phyloP scores from a whole-genome alignment of 2,329 filamentous ascomycete genomes.

The Knufia fluminis region DNA sequence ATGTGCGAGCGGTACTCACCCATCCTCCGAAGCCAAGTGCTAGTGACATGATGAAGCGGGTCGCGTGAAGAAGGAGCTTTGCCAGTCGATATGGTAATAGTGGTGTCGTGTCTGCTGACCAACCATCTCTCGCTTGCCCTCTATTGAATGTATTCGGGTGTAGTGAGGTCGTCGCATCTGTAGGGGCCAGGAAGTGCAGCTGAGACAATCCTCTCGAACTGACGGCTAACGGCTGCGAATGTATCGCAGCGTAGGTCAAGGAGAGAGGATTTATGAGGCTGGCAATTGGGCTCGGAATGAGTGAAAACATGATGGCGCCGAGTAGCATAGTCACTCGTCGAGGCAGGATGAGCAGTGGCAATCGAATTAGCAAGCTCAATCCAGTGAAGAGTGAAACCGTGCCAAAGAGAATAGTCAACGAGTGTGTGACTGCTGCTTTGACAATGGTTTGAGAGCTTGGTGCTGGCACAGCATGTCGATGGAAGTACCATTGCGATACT shows the following conservation, averaged over 20 bases:
- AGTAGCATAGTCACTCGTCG: slow-evolving; percentile 60
- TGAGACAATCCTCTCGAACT: slow-evolving; percentile 73
- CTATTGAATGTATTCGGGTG: slow-evolving; percentile 35
- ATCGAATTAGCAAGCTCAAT: slow-evolving; percentile 66
- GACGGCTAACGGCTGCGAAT: slow-evolving; percentile 69
- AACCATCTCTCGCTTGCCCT: slow-evolving; percentile 20
- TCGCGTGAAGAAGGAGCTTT: slow-evolving; percentile 83
- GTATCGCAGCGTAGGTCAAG: slow-evolving; percentile 86
- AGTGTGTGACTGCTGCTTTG: slow-evolving; percentile 69
- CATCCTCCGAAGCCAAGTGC: slow-evolving; percentile 91
- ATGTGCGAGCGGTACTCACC: slow-evolving; percentile 79
- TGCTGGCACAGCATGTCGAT: slow-evolving; percentile 70
- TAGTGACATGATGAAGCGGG: slow-evolving; percentile 81
- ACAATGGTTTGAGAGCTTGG: slow-evolving; percentile 75
- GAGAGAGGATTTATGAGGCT: slow-evolving; percentile 84
- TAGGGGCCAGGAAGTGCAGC: slow-evolving; percentile 68
- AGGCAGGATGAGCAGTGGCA: slow-evolving; percentile 78
- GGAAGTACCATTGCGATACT: slow-evolving; percentile 98
- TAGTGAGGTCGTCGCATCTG: slow-evolving; percentile 61
- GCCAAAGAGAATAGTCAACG: slow-evolving; percentile 77
- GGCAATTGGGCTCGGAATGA: slow-evolving; percentile 76
- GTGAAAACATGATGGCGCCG: slow-evolving; percentile 63
- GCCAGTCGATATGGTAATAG: slow-evolving; percentile 83
- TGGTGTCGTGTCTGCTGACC: slow-evolving; percentile 34
- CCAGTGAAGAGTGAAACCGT: slow-evolving; percentile 85